Evolutionary conservation across 148 eudicot genomes (phyloP).

Genomic region (Hydrangea macrophylla): DNA sequence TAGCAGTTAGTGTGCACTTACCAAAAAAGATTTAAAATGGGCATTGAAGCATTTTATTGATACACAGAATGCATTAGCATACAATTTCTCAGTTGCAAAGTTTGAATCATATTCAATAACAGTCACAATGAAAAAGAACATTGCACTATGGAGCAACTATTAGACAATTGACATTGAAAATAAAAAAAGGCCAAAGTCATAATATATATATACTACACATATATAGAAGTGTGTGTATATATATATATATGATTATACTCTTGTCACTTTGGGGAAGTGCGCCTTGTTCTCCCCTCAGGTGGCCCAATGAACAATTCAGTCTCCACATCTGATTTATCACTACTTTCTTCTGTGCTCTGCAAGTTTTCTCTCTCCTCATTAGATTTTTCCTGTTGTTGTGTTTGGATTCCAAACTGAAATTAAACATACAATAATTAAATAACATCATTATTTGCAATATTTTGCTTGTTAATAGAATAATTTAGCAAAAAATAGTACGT

Average conservation of each 20-base stretch:
- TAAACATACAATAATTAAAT: neutral
- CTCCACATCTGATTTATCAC: constrained; percentile 53
- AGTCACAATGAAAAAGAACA: neutral
- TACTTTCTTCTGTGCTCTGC: neutral
- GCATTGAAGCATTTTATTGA: neutral
- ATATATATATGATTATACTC: neutral
- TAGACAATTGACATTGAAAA: no score
- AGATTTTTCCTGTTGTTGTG: constrained; percentile 22
- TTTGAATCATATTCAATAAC: neutral
- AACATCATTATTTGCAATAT: neutral
- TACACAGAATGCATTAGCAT: neutral
- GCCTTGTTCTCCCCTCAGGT: constrained; percentile 38
- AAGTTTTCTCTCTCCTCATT: constrained; percentile 19
- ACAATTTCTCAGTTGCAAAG: neutral
- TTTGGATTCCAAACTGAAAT: constrained; percentile 15
- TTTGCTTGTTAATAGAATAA: neutral
- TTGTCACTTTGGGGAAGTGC: neutral
- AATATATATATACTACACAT: neutral
- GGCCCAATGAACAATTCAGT: constrained; percentile 57
- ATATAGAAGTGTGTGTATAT: no score
- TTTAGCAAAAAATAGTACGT: neutral
- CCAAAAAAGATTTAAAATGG: neutral
- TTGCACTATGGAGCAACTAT: neutral
- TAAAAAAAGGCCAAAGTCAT: neutral
- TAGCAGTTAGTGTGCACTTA: no score